phyloP scores from a whole-genome alignment of 768 basidiomycete species.

The Pluteus cervinus region DNA sequence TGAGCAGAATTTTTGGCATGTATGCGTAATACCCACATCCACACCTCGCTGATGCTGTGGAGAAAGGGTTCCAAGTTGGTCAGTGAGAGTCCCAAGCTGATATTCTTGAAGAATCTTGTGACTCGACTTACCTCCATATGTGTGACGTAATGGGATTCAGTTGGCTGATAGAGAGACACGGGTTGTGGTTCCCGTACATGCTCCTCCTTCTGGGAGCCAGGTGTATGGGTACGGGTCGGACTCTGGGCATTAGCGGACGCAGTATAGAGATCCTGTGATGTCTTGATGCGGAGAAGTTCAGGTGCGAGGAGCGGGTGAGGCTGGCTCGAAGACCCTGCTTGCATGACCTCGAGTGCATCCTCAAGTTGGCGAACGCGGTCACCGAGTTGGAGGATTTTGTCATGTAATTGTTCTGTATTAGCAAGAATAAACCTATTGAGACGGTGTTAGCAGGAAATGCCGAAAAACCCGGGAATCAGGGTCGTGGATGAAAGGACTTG shows the following conservation, averaged over 20 bases:
- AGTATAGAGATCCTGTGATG: constrained; percentile 59
- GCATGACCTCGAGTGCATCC: constrained; percentile 45
- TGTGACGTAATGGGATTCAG: too few species aligned
- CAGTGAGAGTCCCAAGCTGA: background rate
- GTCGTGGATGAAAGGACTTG: constrained; percentile 18
- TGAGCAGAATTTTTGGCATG: too few species aligned
- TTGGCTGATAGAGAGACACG: too few species aligned
- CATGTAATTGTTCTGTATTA: constrained; percentile 60
- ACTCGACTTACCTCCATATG: background rate
- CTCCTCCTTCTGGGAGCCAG: constrained; percentile 6
- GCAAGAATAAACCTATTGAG: constrained; percentile 55
- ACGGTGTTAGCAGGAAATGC: constrained; percentile 1
- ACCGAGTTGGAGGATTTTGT: constrained; percentile 54
- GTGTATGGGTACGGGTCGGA: too few species aligned
- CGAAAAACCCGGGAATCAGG: constrained; percentile 9
- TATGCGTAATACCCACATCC: too few species aligned
- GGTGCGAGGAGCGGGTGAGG: constrained; percentile 51
- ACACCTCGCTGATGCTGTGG: too few species aligned
- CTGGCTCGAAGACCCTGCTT: constrained; percentile 31
- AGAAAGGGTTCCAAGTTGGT: too few species aligned
- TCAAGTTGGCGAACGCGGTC: constrained; percentile 62
- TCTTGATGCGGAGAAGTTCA: constrained; percentile 59
- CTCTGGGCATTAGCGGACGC: too few species aligned
- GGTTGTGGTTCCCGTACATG: constrained; percentile 14
- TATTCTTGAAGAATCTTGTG: constrained; percentile 1